Percentiles rank a stretch among this genome's conserved stretches.
phyloP scores from a whole-genome alignment of 2,329 filamentous ascomycete species.

The Penicillium sp. region DNA sequence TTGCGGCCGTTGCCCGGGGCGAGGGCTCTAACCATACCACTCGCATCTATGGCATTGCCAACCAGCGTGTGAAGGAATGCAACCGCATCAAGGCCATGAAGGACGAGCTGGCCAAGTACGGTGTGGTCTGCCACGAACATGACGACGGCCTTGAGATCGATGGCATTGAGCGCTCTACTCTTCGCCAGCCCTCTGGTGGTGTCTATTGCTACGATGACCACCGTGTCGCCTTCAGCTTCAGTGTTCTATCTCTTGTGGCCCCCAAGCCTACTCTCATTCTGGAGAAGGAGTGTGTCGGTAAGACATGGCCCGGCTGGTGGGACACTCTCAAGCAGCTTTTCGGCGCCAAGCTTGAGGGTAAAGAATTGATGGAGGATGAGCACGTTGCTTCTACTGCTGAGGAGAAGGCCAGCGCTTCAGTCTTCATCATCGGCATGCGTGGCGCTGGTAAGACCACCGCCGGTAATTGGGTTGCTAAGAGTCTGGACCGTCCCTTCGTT shows the following conservation, averaged over 20 bases:
- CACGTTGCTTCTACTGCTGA: slow-evolving; percentile 35
- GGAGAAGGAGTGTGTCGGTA: slow-evolving; percentile 88
- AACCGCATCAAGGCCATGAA: slow-evolving; percentile 96
- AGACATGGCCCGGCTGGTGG: slow-evolving; percentile 99
- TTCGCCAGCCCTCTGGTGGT: slow-evolving; percentile 57
- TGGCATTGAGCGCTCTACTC: slow-evolving; percentile 50
- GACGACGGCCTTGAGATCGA: slow-evolving; percentile 82
- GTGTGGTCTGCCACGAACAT: slow-evolving; percentile 76
- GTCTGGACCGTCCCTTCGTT: slow-evolving; percentile 70
- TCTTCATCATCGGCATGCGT: slow-evolving; percentile 96
- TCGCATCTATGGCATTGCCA: slow-evolving; percentile 87
- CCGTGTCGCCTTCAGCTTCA: slow-evolving; percentile 97
- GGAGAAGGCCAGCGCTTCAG: slow-evolving; percentile 55
- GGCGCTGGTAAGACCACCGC: slow-evolving; percentile 95
- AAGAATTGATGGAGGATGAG: slow-evolving; percentile 52
- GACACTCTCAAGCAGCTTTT: slow-evolving; percentile 78
- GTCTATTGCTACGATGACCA: slow-evolving; percentile 97
- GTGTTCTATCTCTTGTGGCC: slow-evolving; percentile 71
- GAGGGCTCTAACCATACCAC: slow-evolving; percentile 61
- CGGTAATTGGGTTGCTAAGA: slow-evolving; percentile 74
- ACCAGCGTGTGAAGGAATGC: slow-evolving; percentile 97
- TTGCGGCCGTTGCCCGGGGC: slow-evolving; percentile 81
- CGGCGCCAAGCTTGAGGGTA: slow-evolving; percentile 68
- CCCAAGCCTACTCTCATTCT: slow-evolving; percentile 70
- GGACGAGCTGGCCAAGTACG: slow-evolving; percentile 89